phyloP scores from a whole-genome alignment of 148 eudicot species.

The Rhododendron griersonianum region DNA sequence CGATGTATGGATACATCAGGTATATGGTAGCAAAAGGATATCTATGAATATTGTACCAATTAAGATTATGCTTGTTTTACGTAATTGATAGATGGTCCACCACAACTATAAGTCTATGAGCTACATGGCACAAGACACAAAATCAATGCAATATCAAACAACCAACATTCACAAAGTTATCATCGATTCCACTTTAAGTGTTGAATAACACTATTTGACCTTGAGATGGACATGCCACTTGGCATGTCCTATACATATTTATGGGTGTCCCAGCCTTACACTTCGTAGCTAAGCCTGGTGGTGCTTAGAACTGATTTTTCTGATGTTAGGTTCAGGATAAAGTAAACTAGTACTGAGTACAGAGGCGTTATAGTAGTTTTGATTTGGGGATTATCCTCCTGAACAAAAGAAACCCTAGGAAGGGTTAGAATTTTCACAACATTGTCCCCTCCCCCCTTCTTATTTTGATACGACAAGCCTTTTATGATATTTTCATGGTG shows the following conservation, averaged over 20 bases:
- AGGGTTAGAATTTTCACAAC: not conserved
- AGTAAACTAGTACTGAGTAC: not conserved
- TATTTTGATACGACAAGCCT: not conserved
- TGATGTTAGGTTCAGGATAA: not conserved
- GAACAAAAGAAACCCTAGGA: not conserved
- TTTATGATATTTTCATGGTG: conserved; percentile 10
- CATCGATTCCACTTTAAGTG: not conserved
- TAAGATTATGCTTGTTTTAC: not conserved
- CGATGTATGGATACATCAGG: not conserved
- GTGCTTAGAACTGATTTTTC: not conserved
- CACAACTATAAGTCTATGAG: not conserved
- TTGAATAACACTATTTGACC: not conserved
- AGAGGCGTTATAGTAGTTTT: not conserved
- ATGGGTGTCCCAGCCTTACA: not conserved
- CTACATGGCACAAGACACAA: not conserved
- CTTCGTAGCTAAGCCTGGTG: not conserved
- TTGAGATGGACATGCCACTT: not conserved
- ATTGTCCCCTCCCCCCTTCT: not conserved
- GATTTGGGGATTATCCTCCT: not conserved
- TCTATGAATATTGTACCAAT: not conserved
- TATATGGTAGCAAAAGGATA: not conserved
- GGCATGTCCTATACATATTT: no score
- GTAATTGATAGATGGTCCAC: not conserved
- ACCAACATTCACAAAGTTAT: not conserved
- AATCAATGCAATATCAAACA: not conserved